These are phyloP conservation scores for Odontarrhena argentea DNA, from an alignment of 345 rosid genomes.

Conservation along the genomic window DNA sequence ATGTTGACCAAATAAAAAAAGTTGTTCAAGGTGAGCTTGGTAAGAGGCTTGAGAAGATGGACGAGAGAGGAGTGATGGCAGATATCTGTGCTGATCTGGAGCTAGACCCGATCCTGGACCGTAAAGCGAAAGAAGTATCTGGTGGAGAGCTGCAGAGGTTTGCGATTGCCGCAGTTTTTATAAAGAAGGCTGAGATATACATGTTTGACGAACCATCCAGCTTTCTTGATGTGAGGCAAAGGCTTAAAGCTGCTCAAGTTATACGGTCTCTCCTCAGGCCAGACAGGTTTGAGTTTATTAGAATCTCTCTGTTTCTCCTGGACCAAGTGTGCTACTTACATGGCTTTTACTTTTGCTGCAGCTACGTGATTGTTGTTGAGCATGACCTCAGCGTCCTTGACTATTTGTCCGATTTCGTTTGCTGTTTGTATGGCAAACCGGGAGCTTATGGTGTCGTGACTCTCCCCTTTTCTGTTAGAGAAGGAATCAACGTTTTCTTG, in stretches of 20 bases:
- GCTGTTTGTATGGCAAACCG: slow-evolving; percentile 86
- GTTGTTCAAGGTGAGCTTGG: slow-evolving; percentile 82
- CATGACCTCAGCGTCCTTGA: slow-evolving; percentile 54
- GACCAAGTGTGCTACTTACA: not conserved
- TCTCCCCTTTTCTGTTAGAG: slow-evolving; percentile 49
- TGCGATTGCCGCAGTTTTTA: slow-evolving; percentile 80
- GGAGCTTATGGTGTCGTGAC: slow-evolving; percentile 92
- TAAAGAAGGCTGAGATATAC: slow-evolving; percentile 84
- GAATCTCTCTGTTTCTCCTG: too few relatives aligned
- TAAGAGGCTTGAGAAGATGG: slow-evolving; percentile 73
- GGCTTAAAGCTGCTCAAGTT: slow-evolving; percentile 90
- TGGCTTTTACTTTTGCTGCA: slow-evolving; percentile 39
- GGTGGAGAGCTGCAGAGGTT: slow-evolving; percentile 94
- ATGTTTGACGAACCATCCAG: slow-evolving; percentile 97
- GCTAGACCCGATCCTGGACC: slow-evolving; percentile 71
- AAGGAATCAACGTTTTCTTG: slow-evolving; percentile 66
- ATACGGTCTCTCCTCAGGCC: slow-evolving; percentile 74
- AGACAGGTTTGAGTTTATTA: slow-evolving; percentile 49
- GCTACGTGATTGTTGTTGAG: slow-evolving; percentile 90
- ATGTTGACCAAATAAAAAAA: slow-evolving; percentile 83
- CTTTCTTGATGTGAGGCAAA: slow-evolving; percentile 88
- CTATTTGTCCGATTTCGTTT: slow-evolving; percentile 71
- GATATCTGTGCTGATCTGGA: slow-evolving; percentile 71
- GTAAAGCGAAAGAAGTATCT: slow-evolving; percentile 78
- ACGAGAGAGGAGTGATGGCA: slow-evolving; percentile 65